A percentile compares a stretch with the other conserved stretches of the same genome.
These are phyloP conservation scores for Wallacemonas sp. DNA, from an alignment of 208 protist species.

Conservation along the genomic window DNA sequence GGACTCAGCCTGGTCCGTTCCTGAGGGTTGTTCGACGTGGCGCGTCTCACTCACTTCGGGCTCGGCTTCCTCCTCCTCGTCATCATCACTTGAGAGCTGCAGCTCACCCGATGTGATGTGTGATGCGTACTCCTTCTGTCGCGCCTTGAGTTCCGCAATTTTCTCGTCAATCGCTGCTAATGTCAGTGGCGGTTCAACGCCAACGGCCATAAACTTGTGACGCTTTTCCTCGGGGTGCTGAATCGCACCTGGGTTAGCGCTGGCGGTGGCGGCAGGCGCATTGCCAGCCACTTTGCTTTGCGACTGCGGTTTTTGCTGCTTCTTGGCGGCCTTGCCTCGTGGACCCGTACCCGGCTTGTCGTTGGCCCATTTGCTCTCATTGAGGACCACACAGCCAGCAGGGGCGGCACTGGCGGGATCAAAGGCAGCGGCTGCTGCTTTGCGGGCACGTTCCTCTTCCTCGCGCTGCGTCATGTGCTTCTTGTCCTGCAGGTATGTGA, in stretches of 20 bases:
- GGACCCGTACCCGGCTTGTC: constrained; percentile 6
- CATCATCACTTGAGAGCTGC: constrained; percentile 66
- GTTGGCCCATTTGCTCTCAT: constrained; percentile 58
- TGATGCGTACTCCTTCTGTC: constrained; percentile 53
- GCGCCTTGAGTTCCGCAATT: constrained; percentile 41
- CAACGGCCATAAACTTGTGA: constrained; percentile 54
- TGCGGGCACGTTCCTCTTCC: constrained; percentile 43
- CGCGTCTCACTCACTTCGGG: background rate
- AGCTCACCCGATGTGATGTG: constrained; percentile 48
- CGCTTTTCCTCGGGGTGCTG: constrained; percentile 76
- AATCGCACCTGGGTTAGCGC: too few relatives aligned
- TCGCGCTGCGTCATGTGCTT: constrained; percentile 64
- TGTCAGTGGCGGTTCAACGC: constrained; percentile 48
- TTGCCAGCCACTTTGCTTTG: background rate
- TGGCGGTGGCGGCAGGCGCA: background rate
- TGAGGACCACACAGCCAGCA: constrained; percentile 63
- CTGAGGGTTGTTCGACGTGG: too few relatives aligned
- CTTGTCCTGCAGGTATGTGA: constrained; percentile 70
- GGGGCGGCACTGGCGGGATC: constrained; percentile 57
- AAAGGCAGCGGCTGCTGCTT: constrained; percentile 61
- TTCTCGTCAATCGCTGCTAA: constrained; percentile 43
- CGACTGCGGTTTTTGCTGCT: constrained; percentile 8
- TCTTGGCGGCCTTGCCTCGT: constrained; percentile 29
- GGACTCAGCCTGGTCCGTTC: background rate
- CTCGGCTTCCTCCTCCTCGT: constrained; percentile 33